These are phyloP conservation scores for Tetradesmus lagerheimii DNA, from an alignment of 139 green algal genomes.

Conservation along the genomic window DNA sequence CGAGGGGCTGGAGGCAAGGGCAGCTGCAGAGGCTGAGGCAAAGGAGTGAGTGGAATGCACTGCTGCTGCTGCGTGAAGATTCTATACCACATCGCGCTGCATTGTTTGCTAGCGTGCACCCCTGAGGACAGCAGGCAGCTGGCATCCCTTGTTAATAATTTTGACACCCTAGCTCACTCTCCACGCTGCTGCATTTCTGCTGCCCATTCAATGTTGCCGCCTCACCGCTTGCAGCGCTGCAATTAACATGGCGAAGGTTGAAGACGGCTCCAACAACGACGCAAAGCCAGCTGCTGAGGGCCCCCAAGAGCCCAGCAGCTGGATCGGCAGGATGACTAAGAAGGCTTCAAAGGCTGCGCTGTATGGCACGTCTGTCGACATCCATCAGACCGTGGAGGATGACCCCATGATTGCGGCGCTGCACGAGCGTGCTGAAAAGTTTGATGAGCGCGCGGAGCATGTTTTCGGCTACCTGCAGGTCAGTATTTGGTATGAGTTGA, in stretches of 20 bases:
- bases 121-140: too few relatives aligned
- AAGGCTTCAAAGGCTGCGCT: conserved; percentile 35
- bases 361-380: conserved; percentile 59
- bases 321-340: not conserved
- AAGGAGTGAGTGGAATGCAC: not conserved
- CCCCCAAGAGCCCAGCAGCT: not conserved
- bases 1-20: not conserved
- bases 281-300: not conserved
- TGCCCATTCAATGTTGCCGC: not conserved
- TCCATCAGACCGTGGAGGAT: conserved; percentile 60
- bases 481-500: not conserved
- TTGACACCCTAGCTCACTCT: too few relatives aligned
- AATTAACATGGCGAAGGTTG: not conserved
- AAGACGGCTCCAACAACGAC: not conserved
- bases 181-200: too few relatives aligned
- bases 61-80: too few relatives aligned
- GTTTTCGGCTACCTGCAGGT: conserved; percentile 71
- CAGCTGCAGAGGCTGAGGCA: not conserved
- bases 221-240: not conserved
- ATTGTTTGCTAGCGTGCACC: too few relatives aligned
- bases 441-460: conserved; percentile 67
- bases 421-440: conserved; percentile 65
- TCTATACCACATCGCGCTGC: too few relatives aligned
- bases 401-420: conserved; percentile 62
- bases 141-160: too few relatives aligned